Conservation (phyloP, 2,329 filamentous ascomycete species). For the Aspergillus proliferans region DNA sequence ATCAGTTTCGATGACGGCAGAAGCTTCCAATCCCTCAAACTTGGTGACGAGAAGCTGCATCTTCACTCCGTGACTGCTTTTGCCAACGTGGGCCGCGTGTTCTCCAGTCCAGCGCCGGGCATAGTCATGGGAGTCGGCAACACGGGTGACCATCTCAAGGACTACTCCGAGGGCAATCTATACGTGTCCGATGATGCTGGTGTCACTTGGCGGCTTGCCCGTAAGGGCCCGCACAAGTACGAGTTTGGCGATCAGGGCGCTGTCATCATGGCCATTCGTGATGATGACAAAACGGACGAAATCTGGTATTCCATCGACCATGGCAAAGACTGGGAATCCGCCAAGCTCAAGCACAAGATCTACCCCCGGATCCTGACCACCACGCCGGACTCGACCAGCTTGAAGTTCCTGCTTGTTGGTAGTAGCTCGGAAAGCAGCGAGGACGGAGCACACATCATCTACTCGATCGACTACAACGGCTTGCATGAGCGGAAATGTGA, state of each 20-base stretch:
- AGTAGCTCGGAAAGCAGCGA: constrained; percentile 46
- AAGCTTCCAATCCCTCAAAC: constrained; percentile 69
- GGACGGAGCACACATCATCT: constrained; percentile 52
- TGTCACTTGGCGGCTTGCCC: constrained; percentile 67
- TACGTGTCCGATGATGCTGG: constrained; percentile 91
- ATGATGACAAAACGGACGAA: constrained; percentile 54
- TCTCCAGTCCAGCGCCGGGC: constrained; percentile 88
- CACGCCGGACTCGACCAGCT: constrained; percentile 82
- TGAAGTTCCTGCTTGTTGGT: constrained; percentile 80
- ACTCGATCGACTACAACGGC: constrained; percentile 76
- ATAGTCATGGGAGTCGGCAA: constrained; percentile 94
- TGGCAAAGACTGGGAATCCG: constrained; percentile 72
- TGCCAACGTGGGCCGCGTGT: constrained; percentile 75
- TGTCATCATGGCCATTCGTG: constrained; percentile 73
- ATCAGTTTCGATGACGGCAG: constrained; percentile 96
- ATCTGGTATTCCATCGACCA: constrained; percentile 81
- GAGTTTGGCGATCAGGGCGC: constrained; percentile 93
- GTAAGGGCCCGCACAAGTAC: constrained; percentile 83
- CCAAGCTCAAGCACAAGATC: constrained; percentile 66
- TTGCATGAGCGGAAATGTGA: constrained; percentile 75
- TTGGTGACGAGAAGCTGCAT: constrained; percentile 64
- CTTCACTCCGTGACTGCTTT: constrained; percentile 87
- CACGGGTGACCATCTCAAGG: constrained; percentile 65
- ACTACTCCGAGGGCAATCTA: constrained; percentile 68
- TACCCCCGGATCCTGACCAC: constrained; percentile 72